A percentile compares a stretch with the other conserved stretches of the same genome.
phyloP scores from a whole-genome alignment of 2,329 filamentous ascomycete species.

The Blumeriella jaapii region DNA sequence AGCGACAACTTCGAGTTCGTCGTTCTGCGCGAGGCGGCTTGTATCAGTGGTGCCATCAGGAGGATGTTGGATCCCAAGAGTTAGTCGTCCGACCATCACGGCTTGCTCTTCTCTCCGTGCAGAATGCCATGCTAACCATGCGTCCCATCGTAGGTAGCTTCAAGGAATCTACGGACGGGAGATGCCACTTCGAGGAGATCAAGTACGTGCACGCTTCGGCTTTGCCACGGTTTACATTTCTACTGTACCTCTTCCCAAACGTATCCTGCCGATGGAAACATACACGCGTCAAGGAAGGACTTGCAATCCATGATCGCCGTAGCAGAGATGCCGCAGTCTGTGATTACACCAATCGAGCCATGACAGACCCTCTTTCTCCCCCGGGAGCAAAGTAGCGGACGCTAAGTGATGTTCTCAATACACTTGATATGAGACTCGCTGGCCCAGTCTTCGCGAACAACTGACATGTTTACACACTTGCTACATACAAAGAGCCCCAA shows the following conservation, averaged over 20 bases:
- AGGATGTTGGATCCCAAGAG: conserved; percentile 62
- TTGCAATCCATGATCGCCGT: background rate
- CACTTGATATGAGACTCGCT: conserved; percentile 50
- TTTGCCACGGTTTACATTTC: background rate
- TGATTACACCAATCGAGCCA: conserved; percentile 25
- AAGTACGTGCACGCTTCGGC: conserved; percentile 53
- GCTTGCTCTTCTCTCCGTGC: conserved; percentile 7
- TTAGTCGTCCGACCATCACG: conserved; percentile 27
- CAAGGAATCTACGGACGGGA: conserved; percentile 49
- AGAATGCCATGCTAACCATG: background rate
- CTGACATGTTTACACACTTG: background rate
- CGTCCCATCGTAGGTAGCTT: conserved; percentile 42
- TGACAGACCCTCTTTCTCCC: conserved; percentile 26
- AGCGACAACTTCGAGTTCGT: conserved; percentile 69
- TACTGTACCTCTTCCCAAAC: background rate
- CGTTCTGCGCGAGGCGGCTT: conserved; percentile 57
- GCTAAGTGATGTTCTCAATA: conserved; percentile 34
- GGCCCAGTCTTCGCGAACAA: conserved; percentile 6
- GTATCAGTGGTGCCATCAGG: conserved; percentile 60
- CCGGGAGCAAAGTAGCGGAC: conserved; percentile 16
- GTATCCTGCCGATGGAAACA: background rate
- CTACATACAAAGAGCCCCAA: background rate
- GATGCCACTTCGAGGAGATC: conserved; percentile 60
- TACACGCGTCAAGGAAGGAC: background rate
- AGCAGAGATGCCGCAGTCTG: conserved; percentile 13